Base-by-base conservation (phyloP, 31 red algal species). In the Odonthalia washingtoniensis region DNA sequence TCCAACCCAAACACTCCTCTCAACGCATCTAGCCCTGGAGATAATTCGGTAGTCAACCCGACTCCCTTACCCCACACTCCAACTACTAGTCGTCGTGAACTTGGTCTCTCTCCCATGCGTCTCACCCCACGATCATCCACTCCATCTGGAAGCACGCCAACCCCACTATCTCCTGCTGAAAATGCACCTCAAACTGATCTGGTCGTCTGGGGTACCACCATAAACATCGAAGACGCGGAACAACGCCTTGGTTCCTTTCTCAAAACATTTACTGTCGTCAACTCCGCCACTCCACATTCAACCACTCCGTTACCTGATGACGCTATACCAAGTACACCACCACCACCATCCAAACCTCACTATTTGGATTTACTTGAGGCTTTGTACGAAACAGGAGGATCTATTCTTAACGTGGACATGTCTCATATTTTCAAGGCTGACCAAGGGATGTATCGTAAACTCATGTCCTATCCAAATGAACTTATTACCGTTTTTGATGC, bases 401-500 rank as follows among this genome's bases (percentile, higher is more conserved):
- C 73, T 44, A 85, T 91, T 35, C 46, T 99, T 9, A 91, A 99
- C 65, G 75, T 99, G 33, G 91, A 96, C 67, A 65, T 96, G 81
- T 49, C 93, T 39, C 94, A 99, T 83, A 70, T 99, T 17, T 69
- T 70, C 40, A 61, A 68, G 1, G 68, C 81, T 87, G 97, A 96
- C 52, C 36, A 60, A 24, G 87, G 83, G 3, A 43, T 94, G 80
- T 96, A 99, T 86, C 66, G 76, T 9, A 87, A 85, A 61, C 44
- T 96, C 36, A 67, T 99, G 26, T 70, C 82, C 60, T 91, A 96
- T 80, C 97, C 97, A 26, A 84, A 95, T 27, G 94, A 99, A 9
- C 74, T 99, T 35, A 94, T 99, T 65, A 77, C 83, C 67, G 73
- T 96, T 5, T 96, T 99, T 44, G 97, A 99, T 83, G 77, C 90